A percentile compares a stretch with the other conserved stretches of the same genome.
These are phyloP conservation scores for Cladorrhinum sp. DNA, from an alignment of 2,329 filamentous ascomycete genomes.

Conservation along the genomic window DNA sequence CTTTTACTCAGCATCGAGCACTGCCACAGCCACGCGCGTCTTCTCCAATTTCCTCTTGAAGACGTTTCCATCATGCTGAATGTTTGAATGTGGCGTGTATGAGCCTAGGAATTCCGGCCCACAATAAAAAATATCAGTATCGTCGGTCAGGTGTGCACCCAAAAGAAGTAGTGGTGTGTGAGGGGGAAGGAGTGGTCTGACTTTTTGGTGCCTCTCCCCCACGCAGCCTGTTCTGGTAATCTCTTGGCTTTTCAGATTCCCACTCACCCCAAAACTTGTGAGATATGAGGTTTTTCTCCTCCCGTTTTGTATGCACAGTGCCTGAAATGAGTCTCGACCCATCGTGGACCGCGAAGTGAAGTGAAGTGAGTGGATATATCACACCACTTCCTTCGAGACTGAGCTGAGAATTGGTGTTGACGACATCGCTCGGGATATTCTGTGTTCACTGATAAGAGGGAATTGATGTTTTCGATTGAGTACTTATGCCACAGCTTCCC, in stretches of 20 bases:
- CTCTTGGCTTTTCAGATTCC: not conserved
- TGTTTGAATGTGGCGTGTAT: not conserved
- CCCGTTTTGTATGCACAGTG: too few species aligned
- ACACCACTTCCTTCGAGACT: not conserved
- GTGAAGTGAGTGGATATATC: not conserved
- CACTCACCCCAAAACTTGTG: not conserved
- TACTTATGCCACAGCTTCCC: not conserved
- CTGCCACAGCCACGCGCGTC: too few species aligned
- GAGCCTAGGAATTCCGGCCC: too few species aligned
- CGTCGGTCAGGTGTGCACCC: not conserved
- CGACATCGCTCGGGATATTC: not conserved
- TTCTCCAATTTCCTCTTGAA: too few species aligned
- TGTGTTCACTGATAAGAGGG: not conserved
- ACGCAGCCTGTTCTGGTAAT: not conserved
- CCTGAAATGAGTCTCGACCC: not conserved
- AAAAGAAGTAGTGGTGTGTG: not conserved
- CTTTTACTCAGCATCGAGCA: too few species aligned
- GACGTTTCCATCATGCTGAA: too few species aligned
- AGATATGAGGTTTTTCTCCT: not conserved
- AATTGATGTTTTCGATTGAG: not conserved
- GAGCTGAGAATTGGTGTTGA: not conserved
- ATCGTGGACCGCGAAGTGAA: not conserved
- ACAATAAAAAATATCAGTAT: too few species aligned
- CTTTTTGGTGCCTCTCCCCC: not conserved
- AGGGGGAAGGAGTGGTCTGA: not conserved